A percentile compares a stretch with the other conserved stretches of the same genome.
These are phyloP conservation scores for Leccinum griseonigrum DNA, from an alignment of 1,284 basidiomycete genomes.

Conservation along the genomic window DNA sequence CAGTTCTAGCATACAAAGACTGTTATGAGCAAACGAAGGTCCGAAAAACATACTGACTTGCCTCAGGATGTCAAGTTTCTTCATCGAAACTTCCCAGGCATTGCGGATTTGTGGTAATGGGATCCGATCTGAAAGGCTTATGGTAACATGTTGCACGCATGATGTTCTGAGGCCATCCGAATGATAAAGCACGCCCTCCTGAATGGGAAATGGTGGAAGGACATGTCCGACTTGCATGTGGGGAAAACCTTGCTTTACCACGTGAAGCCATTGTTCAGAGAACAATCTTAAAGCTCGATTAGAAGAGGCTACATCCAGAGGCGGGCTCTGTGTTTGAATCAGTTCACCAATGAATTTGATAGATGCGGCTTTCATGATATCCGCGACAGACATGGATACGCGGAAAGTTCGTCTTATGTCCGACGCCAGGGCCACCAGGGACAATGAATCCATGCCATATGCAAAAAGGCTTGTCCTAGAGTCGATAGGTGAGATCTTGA, in stretches of 20 bases:
- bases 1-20: constrained; percentile 34
- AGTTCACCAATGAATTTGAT: constrained; percentile 35
- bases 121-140: constrained; percentile 28
- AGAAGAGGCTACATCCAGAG: background rate
- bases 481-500: constrained; percentile 15
- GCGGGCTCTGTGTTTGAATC: constrained; percentile 11
- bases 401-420: constrained; percentile 37
- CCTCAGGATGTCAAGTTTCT: constrained; percentile 42
- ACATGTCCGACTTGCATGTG: constrained; percentile 32
- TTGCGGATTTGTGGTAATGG: constrained; percentile 28
- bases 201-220: constrained; percentile 47
- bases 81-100: constrained; percentile 38
- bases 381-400: constrained; percentile 35
- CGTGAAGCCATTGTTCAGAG: constrained; percentile 28
- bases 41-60: constrained; percentile 20
- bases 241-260: constrained; percentile 28
- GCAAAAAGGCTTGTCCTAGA: constrained; percentile 40
- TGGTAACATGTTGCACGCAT: constrained; percentile 48
- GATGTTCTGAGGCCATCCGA: constrained; percentile 38
- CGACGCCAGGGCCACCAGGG: constrained; percentile 37
- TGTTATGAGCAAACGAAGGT: constrained; percentile 1
- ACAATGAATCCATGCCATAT: constrained; percentile 47
- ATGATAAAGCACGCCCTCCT: constrained; percentile 48
- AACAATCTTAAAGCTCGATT: constrained; percentile 25
- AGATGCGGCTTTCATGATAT: constrained; percentile 41